phyloP scores from a whole-genome alignment of 768 basidiomycete species.

The Tylopilus subfusipes region DNA sequence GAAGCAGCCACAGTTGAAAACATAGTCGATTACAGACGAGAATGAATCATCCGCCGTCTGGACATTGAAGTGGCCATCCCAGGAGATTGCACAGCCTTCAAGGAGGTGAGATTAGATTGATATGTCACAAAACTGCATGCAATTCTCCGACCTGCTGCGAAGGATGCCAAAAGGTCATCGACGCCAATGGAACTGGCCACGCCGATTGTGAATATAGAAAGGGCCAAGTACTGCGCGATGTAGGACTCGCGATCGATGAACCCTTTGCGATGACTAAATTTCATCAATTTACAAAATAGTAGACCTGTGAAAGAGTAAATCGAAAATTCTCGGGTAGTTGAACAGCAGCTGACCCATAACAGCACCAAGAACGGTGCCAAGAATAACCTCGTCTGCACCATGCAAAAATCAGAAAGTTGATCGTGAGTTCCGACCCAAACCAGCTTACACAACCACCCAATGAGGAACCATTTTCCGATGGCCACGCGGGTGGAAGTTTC shows the following conservation, averaged over 20 bases:
- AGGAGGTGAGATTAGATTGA: conserved; percentile 2
- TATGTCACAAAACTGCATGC: neutral
- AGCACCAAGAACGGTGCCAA: conserved; percentile 70
- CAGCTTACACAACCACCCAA: conserved; percentile 69
- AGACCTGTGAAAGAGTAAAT: conserved; percentile 42
- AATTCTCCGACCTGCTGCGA: conserved; percentile 62
- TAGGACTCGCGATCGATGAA: conserved; percentile 82
- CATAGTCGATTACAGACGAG: conserved; percentile 85
- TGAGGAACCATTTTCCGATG: conserved; percentile 78
- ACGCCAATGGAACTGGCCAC: conserved; percentile 74
- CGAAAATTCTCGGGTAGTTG: neutral
- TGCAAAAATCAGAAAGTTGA: neutral
- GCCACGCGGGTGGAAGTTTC: conserved; percentile 62
- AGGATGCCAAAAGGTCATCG: conserved; percentile 88
- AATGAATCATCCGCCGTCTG: conserved; percentile 85
- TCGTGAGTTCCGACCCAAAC: neutral
- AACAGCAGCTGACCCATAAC: conserved; percentile 37
- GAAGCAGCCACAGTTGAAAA: conserved; percentile 78
- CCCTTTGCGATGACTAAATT: conserved; percentile 54
- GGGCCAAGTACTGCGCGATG: conserved; percentile 77
- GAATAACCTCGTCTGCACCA: conserved; percentile 69
- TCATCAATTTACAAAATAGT: conserved; percentile 72
- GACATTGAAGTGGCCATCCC: conserved; percentile 81
- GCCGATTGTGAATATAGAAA: conserved; percentile 75
- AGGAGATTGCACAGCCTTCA: conserved; percentile 83